Percentiles rank a stretch among this genome's conserved stretches.
Conservation (phyloP, 495 filamentous ascomycete genomes). For the Xylaria nigripes region DNA sequence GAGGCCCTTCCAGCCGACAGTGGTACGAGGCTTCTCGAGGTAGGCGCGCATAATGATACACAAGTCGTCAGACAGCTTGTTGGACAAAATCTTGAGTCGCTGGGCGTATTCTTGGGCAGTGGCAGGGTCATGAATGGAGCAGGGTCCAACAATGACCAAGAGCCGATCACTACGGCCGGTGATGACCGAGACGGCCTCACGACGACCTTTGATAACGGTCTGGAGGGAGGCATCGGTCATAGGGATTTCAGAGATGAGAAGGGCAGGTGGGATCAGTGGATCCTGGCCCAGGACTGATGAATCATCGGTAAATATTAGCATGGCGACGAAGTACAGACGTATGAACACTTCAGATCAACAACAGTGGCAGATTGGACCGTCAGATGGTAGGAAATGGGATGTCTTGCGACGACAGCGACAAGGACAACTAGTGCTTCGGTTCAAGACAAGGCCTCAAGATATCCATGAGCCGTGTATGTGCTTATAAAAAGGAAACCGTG, state of each 20-base stretch:
- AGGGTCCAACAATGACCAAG: conserved; percentile 89
- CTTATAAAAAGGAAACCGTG: neutral
- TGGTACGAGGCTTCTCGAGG: conserved; percentile 98
- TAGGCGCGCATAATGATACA: conserved; percentile 96
- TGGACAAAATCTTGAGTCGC: conserved; percentile 63
- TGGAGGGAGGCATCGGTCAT: conserved; percentile 53
- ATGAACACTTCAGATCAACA: neutral
- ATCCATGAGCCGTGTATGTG: neutral
- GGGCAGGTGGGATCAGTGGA: conserved; percentile 80
- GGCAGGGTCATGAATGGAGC: conserved; percentile 91
- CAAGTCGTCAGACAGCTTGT: conserved; percentile 71
- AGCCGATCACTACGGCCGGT: conserved; percentile 74
- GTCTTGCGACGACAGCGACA: neutral
- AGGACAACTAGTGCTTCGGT: neutral
- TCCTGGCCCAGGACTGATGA: conserved; percentile 86
- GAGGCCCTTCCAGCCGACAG: conserved; percentile 97
- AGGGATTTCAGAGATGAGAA: conserved; percentile 84
- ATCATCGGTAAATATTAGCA: conserved; percentile 23
- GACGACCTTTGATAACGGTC: conserved; percentile 74
- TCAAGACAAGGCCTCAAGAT: neutral
- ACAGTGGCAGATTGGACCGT: neutral
- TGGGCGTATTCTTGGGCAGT: conserved; percentile 80
- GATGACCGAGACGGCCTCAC: conserved; percentile 75
- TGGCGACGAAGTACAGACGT: neutral
- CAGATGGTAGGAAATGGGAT: neutral